These are phyloP conservation scores for Lentithecium fluviatile DNA, from an alignment of 495 filamentous ascomycete species.

Conservation along the genomic window DNA sequence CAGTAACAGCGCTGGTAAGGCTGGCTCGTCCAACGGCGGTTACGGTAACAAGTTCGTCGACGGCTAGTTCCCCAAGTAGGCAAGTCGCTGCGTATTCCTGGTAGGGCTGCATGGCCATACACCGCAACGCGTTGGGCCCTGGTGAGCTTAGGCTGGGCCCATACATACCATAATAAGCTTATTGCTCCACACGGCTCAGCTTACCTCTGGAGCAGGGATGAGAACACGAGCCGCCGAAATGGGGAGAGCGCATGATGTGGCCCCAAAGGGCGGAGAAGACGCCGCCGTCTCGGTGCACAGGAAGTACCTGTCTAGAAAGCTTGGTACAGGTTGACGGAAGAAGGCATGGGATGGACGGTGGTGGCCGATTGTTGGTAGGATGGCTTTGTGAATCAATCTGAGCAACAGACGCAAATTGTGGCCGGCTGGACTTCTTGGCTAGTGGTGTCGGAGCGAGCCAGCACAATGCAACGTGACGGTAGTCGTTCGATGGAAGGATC, in stretches of 20 bases:
- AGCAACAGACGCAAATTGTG: background rate
- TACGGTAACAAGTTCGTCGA: constrained; percentile 1
- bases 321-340: no score
- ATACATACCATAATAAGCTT: constrained; percentile 31
- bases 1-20: constrained; percentile 22
- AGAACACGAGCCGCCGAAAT: background rate
- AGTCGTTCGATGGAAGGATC: background rate
- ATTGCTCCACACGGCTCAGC: constrained; percentile 26
- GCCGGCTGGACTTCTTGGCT: background rate
- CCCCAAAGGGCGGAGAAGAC: no score
- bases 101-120: constrained; percentile 31
- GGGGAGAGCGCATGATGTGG: background rate
- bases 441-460: background rate
- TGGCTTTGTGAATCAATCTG: background rate
- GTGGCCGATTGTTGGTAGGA: background rate
- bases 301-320: no score
- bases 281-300: no score
- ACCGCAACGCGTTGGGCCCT: constrained; percentile 24
- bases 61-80: background rate
- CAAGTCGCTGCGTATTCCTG: constrained; percentile 12
- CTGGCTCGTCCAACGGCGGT: background rate
- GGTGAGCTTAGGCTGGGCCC: constrained; percentile 3
- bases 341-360: no score
- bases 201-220: background rate
- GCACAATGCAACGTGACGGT: background rate